Conservation (phyloP, 129 eudicot genomes). For the sunflower (Helianthus annuus) region HanXRQr2.0-SUNRISE NC_035434.2:168406837-168407336, state of each 20-base stretch:
- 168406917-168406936: slow-evolving; percentile 45
- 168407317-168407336: no score
- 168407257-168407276: no score
- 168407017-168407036: slow-evolving; percentile 40
- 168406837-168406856: not conserved
- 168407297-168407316: no score
- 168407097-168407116: no score
- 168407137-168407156: not conserved
- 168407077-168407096: no score
- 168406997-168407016: slow-evolving; percentile 50
- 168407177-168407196: not conserved
- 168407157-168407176: not conserved
- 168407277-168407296: no score
- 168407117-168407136: no score
- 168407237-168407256: no score
- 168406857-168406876: slow-evolving; percentile 41
- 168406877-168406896: slow-evolving; percentile 44
- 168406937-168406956: slow-evolving; percentile 60
- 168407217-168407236: no score
- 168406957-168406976: slow-evolving; percentile 40
- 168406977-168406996: slow-evolving; percentile 33
- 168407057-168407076: slow-evolving; percentile 25
- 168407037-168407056: slow-evolving; percentile 48
- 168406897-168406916: slow-evolving; percentile 44
- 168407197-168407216: no score